Evolutionary conservation across 106 monocot species (phyloP), one percentile per base, ranked within the genome.

Genomic region (Phalaenopsis aphrodite): DNA sequence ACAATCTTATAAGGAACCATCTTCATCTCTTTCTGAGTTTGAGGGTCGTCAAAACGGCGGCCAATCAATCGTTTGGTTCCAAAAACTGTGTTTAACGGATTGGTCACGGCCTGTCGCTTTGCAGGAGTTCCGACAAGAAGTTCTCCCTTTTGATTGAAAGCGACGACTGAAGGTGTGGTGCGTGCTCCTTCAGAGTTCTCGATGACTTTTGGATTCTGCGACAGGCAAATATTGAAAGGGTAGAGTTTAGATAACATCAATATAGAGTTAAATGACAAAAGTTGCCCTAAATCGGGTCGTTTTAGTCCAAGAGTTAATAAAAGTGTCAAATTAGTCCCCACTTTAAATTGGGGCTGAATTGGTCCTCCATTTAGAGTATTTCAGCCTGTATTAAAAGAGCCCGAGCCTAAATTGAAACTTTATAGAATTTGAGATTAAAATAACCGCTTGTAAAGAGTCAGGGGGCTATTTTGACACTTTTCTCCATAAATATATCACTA

Each of bases 11-110:
- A 91, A n/a, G 91, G 92, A 47, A 95, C 95, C 95, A 95, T 95
- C 81, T 95, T 95, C 95, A 95, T 95, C 71, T 95, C 92, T 79
- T 95, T 92, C 65, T 95, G 95, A 52, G 90, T 88, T 76, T 88
- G 92, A 55, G 92, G 86, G 78, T 95, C 95, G 79, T 95, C 92
- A 87, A 87, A 95, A 18, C 88, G 85, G 49, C 95, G 88, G 2
- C 92, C 95, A 77, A 95, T 95, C 36, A 95, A 65, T 37, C 95
- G 87, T 81, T 95, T 95, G 3, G 95, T 92, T 24, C 92, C 95
- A 77, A 90, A 95, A 30, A 95, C 17, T 7, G 92, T 95, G 82
- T 95, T 95, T 65, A 85, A 79, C 36, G 94, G 94, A 72, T 95
- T 95, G 75, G 94, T 95, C 55, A 94, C 94, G 19, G 92, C 95